A percentile compares a stretch with the other conserved stretches of the same genome.
phyloP scores from a whole-genome alignment of 305 asterid genomes.

The Petunia hybrid region DNA sequence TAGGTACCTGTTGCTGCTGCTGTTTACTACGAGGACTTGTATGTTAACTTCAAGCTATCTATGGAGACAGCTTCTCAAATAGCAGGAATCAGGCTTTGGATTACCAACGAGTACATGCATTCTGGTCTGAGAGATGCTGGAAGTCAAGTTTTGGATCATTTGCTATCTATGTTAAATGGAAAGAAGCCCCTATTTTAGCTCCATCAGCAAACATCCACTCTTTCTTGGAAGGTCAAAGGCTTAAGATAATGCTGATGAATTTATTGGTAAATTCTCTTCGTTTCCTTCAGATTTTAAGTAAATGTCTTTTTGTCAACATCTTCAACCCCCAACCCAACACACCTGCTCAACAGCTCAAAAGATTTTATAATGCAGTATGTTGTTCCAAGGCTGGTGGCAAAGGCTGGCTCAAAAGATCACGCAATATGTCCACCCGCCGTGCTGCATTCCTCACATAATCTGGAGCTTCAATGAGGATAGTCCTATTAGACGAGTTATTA shows the following conservation, averaged over 20 bases:
- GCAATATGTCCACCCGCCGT: too few species aligned
- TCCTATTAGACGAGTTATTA: too few species aligned
- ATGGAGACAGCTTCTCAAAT: conserved; percentile 80
- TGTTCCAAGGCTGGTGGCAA: not conserved
- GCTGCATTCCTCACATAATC: too few species aligned
- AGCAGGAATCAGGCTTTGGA: conserved; percentile 81
- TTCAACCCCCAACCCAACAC: not conserved
- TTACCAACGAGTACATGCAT: conserved; percentile 94
- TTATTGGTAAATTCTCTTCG: conserved; percentile 22
- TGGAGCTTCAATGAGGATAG: too few species aligned
- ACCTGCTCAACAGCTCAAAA: not conserved
- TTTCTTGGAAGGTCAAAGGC: not conserved
- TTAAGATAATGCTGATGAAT: not conserved
- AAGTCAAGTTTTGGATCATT: conserved; percentile 68
- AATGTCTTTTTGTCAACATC: conserved; percentile 9
- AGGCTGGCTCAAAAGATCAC: too few species aligned
- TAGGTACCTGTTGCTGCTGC: conserved; percentile 98
- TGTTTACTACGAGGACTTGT: conserved; percentile 88
- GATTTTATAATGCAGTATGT: not conserved
- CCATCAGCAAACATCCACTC: not conserved
- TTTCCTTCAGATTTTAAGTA: conserved; percentile 13
- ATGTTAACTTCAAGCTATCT: conserved; percentile 82
- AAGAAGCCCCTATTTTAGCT: conserved; percentile 81
- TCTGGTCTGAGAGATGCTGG: conserved; percentile 93
- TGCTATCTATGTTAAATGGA: conserved; percentile 83